Percentiles rank a stretch among this genome's conserved stretches.
Evolutionary conservation across 192 early-diverging fungal genomes (phyloP).

Genomic region (Haplosporangium gracile): DNA sequence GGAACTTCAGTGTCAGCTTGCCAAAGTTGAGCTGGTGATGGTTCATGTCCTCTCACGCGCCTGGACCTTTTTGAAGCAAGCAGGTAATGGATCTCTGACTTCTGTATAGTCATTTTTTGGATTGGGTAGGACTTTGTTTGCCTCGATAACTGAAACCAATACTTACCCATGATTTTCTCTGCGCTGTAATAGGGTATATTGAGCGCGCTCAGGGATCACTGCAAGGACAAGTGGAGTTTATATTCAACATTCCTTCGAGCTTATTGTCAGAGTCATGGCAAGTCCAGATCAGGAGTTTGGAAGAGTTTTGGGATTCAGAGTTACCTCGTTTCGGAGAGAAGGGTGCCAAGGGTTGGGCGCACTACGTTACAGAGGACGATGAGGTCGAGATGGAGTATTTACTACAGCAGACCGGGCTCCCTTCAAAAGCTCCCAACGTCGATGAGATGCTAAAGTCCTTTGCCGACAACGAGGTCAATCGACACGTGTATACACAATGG

Average conservation of each 20-base stretch:
- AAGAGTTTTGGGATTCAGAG: slow-evolving; percentile 69
- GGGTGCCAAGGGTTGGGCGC: slow-evolving; percentile 64
- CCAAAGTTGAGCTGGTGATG: slow-evolving; percentile 62
- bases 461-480: slow-evolving; percentile 37
- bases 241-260: slow-evolving; percentile 55
- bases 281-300: slow-evolving; percentile 56
- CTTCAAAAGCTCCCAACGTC: background rate
- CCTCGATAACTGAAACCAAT: too few species aligned
- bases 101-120: too few species aligned
- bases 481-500: slow-evolving; percentile 36
- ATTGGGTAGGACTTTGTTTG: too few species aligned
- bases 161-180: background rate
- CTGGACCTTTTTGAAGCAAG: slow-evolving; percentile 67
- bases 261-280: slow-evolving; percentile 48
- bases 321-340: slow-evolving; percentile 67
- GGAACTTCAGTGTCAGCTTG: slow-evolving; percentile 24
- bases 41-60: slow-evolving; percentile 62
- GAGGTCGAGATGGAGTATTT: slow-evolving; percentile 38
- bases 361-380: slow-evolving; percentile 51
- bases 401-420: slow-evolving; percentile 14
- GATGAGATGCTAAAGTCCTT: slow-evolving; percentile 37
- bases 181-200: slow-evolving; percentile 55
- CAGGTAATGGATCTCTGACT: slow-evolving; percentile 48
- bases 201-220: slow-evolving; percentile 63
- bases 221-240: slow-evolving; percentile 67